phyloP scores from a whole-genome alignment of 2,329 filamentous ascomycete genomes.

The Talaromyces sp. region DNA sequence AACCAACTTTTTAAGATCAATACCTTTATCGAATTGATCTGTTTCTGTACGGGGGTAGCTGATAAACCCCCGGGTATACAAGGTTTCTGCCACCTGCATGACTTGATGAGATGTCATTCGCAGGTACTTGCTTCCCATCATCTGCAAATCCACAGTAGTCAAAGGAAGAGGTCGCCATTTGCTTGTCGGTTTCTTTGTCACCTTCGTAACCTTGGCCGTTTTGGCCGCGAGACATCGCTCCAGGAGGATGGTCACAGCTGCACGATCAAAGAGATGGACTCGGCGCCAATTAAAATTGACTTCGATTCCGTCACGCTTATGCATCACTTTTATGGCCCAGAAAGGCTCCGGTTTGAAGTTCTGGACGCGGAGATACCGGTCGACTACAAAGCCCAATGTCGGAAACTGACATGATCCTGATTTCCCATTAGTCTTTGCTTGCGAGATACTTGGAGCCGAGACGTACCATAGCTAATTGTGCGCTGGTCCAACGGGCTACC shows the following conservation, averaged over 20 bases:
- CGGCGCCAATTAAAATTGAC: constrained; percentile 82
- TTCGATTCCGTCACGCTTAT: constrained; percentile 68
- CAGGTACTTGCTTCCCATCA: constrained; percentile 83
- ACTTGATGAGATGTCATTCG: constrained; percentile 86
- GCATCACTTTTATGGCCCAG: constrained; percentile 83
- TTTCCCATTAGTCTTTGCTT: constrained; percentile 9
- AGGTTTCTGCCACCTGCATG: constrained; percentile 77
- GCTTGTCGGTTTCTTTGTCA: constrained; percentile 83
- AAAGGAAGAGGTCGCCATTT: constrained; percentile 92
- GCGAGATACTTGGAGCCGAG: neutral
- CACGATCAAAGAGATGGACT: constrained; percentile 79
- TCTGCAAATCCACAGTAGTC: constrained; percentile 94
- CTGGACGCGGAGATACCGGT: constrained; percentile 86
- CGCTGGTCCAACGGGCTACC: constrained; percentile 60
- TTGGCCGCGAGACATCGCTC: constrained; percentile 76
- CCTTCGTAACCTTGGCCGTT: constrained; percentile 72
- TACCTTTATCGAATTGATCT: constrained; percentile 85
- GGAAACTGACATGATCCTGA: constrained; percentile 90
- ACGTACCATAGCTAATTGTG: constrained; percentile 73
- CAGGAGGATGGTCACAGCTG: constrained; percentile 72
- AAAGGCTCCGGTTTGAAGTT: constrained; percentile 91
- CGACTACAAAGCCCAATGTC: constrained; percentile 92
- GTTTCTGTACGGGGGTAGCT: constrained; percentile 97
- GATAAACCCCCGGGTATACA: constrained; percentile 94
- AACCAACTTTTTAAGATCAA: constrained; percentile 73